Evolutionary conservation across 208 protist species (phyloP), one percentile per base, ranked within the genome.

Genomic region (Trypanosoma theileri): DNA sequence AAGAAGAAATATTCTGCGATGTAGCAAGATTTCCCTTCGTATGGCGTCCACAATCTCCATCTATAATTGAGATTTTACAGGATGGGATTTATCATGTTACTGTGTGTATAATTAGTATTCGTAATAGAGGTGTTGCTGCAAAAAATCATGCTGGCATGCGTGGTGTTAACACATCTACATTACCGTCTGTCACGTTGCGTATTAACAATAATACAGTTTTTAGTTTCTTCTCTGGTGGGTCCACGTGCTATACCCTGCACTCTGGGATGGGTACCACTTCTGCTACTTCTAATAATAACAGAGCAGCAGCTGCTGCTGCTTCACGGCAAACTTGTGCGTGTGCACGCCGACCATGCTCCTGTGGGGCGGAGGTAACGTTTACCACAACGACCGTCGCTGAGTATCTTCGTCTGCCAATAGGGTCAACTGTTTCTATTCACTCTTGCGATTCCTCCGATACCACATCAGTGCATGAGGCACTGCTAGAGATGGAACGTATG

Each of bases 401-500:
- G 26, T 79, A 77, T 52, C 42, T 89, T 22, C 83, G 71, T 42
- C 59, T 93, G n/a, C 75, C 79, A 4, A 73, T 55, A 0, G 78
- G 78, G 0, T 69, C 77, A 19, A 40, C 46, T 28, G 24, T 90
- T 42, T 51, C 80, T 71, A 84, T 88, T 59, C 75, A 79, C 26
- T 88, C 77, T 50, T 71, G 75, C 51, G 60, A 76, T 11, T 31
- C 75, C 22, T 45, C 71, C 56, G 57, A 72, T 54, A 74, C 68
- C 0, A 74, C 59, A 19, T 45, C 56, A 12, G 55, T 80, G 14
- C 50, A 77, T 52, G 87, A 88, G 52, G 84, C 78, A 2, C 82
- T 89, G 52, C 56, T 86, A 17, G 84, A 93, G 71, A 31, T 90
- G 24, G 81, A 84, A 55, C 74, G 79, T 55, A 59, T 90, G 4